Percentiles rank a stretch among this genome's conserved stretches.
These are phyloP conservation scores for Tirmania nivea DNA, from an alignment of 495 filamentous ascomycete species.

Conservation along the genomic window DNA sequence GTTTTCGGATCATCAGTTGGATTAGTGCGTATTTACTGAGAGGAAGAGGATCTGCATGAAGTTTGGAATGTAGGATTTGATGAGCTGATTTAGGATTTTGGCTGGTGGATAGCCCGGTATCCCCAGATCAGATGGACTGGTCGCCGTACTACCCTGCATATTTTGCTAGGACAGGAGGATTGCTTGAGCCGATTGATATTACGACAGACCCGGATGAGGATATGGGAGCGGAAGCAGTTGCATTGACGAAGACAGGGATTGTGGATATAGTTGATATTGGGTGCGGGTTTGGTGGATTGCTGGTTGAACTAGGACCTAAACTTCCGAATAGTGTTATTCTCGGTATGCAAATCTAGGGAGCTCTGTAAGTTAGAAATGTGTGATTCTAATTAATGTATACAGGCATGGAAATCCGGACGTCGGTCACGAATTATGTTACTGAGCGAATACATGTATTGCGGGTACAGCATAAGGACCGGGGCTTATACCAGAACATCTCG, in stretches of 20 bases:
- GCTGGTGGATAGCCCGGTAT: conserved; percentile 39
- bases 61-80: conserved; percentile 1
- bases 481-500: conserved; percentile 60
- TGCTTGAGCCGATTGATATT: conserved; percentile 3
- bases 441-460: conserved; percentile 68
- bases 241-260: conserved; percentile 30
- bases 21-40: conserved; percentile 42
- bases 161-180: too few relatives aligned
- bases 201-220: conserved; percentile 2
- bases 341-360: conserved; percentile 21
- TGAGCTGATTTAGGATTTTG: conserved; percentile 1
- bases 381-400: background rate
- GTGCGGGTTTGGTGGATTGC: conserved; percentile 81
- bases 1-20: conserved; percentile 76
- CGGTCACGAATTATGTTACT: conserved; percentile 73
- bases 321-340: conserved; percentile 67
- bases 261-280: conserved; percentile 95
- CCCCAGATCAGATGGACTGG: conserved; percentile 80
- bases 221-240: conserved; percentile 16
- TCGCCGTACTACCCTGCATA: conserved; percentile 48
- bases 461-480: conserved; percentile 29
- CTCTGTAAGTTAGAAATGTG: too few relatives aligned
- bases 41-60: background rate
- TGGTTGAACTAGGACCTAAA: conserved; percentile 62
- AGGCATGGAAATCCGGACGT: conserved; percentile 70